phyloP scores from a whole-genome alignment of 495 filamentous ascomycete genomes.

The Xylaria palmicola region DNA sequence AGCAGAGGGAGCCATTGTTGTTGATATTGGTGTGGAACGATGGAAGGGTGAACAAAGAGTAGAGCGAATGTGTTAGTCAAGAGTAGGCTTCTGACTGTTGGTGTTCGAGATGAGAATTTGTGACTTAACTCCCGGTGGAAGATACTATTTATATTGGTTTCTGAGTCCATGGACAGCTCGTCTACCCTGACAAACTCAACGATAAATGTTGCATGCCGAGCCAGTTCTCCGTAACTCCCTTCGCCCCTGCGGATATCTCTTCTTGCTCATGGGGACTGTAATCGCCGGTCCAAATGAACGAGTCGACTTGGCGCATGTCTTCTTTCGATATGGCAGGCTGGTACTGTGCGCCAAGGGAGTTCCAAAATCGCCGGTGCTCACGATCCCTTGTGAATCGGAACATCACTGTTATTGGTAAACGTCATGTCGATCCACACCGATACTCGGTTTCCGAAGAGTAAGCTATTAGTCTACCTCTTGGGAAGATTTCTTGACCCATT shows the following conservation, averaged over 20 bases:
- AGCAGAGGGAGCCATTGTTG: slow-evolving; percentile 23
- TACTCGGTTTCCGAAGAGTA: slow-evolving; percentile 7
- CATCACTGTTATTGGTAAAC: not conserved
- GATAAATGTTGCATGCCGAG: not conserved
- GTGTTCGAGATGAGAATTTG: not conserved
- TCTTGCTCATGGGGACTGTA: slow-evolving; percentile 24
- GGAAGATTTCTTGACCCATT: not conserved
- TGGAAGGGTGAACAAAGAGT: not conserved
- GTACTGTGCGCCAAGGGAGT: slow-evolving; percentile 15
- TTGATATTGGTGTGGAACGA: not conserved
- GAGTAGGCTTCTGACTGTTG: not conserved
- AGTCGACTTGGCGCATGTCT: slow-evolving; percentile 29
- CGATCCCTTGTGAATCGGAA: slow-evolving; percentile 4
- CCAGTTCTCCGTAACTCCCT: not conserved
- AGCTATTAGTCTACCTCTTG: not conserved
- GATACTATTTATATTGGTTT: slow-evolving; percentile 13
- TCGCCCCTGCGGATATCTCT: not conserved
- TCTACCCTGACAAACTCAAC: not conserved
- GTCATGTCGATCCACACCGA: slow-evolving; percentile 1
- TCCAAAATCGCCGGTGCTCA: slow-evolving; percentile 10
- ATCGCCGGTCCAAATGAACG: slow-evolving; percentile 21
- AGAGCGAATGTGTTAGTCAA: not conserved
- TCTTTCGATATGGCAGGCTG: slow-evolving; percentile 1
- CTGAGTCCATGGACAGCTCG: not conserved
- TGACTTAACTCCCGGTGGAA: not conserved